Base-by-base conservation (phyloP, 768 basidiomycete genomes). In the Kwoniella sp. region DNA sequence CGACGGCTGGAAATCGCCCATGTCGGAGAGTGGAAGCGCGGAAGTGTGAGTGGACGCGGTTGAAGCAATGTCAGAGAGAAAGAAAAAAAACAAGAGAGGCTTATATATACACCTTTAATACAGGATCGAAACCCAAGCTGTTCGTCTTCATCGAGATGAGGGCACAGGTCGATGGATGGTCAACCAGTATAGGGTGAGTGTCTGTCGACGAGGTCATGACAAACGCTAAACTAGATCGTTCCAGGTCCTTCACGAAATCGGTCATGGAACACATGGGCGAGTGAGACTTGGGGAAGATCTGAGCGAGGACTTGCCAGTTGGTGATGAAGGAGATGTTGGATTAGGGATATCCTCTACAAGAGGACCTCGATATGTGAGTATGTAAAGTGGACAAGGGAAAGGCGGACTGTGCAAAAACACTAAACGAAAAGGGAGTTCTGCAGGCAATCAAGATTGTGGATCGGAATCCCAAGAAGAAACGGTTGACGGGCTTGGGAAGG, bases 231-330 rank as follows among this genome's bases (percentile, higher is more conserved):
- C 26, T 63, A 23, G 20, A 20, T 51, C 8, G n/a, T n/a, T 7
- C 25, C 53, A 78, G 76, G 87, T 93, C 62, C 84, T 88, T 58
- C 84, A 85, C 61, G 86, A 86, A 74, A 87, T 96, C 23, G 94
- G 94, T 23, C 86, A 86, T 63, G 94, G 94, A 13, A 90, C 92
- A 76, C 93, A 96, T 75, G 94, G 94, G 54, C 87, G 89, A 74
- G 94, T 97, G 66, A 90, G 87, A 81, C 83, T 90, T 3, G 91
- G 90, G 34, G 85, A 75, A 76, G 86, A 86, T 80, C 83, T 71
- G 64, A 69, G 68, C 34, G 69, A 31, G 7, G 66, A 71, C 25
- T 13, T 69, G 4, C 38, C 61, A 5, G 38, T 52, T 12, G 65
- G 65, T 13, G 69, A 62, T 1, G 67, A 64, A 0, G 64, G 58